Evolutionary conservation across 768 basidiomycete species (phyloP).

Genomic region (Phaeotremella skinneri): DNA sequence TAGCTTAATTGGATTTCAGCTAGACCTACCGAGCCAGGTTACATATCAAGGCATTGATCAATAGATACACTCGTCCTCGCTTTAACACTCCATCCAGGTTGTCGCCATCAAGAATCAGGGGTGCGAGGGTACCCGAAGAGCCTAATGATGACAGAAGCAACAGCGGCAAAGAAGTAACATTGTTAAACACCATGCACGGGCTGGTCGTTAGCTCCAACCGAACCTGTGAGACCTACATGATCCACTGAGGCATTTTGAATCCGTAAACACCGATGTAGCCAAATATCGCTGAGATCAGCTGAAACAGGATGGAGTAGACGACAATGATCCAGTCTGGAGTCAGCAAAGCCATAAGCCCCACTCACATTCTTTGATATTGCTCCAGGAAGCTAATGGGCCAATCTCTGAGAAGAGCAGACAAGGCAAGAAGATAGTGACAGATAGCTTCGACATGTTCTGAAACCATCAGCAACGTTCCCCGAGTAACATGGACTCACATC

Average conservation of each 20-base stretch:
- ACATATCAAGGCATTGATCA: slow-evolving; percentile 49
- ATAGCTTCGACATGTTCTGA: slow-evolving; percentile 39
- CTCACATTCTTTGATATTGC: slow-evolving; percentile 45
- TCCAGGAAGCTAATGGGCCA: slow-evolving; percentile 44
- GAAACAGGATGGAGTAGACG: slow-evolving; percentile 43
- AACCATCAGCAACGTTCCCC: neutral
- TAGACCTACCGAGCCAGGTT: slow-evolving; percentile 39
- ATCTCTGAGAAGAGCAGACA: slow-evolving; percentile 50
- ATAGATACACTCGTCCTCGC: slow-evolving; percentile 43
- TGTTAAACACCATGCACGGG: slow-evolving; percentile 50
- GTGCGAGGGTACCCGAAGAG: slow-evolving; percentile 41
- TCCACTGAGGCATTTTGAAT: slow-evolving; percentile 39
- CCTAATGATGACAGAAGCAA: slow-evolving; percentile 44
- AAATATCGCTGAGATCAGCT: slow-evolving; percentile 41
- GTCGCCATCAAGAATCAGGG: slow-evolving; percentile 30
- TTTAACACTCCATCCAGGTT: slow-evolving; percentile 31
- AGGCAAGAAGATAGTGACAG: slow-evolving; percentile 46
- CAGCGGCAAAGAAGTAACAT: slow-evolving; percentile 49
- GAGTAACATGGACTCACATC: slow-evolving; percentile 12
- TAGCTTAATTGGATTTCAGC: neutral
- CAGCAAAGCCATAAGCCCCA: slow-evolving; percentile 1
- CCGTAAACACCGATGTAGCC: slow-evolving; percentile 27
- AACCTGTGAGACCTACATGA: slow-evolving; percentile 29
- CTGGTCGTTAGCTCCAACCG: slow-evolving; percentile 9
- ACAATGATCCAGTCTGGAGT: slow-evolving; percentile 45